Conservation (phyloP, 1,284 basidiomycete species). For the Xerocomus cyaneibrunnescens region DNA sequence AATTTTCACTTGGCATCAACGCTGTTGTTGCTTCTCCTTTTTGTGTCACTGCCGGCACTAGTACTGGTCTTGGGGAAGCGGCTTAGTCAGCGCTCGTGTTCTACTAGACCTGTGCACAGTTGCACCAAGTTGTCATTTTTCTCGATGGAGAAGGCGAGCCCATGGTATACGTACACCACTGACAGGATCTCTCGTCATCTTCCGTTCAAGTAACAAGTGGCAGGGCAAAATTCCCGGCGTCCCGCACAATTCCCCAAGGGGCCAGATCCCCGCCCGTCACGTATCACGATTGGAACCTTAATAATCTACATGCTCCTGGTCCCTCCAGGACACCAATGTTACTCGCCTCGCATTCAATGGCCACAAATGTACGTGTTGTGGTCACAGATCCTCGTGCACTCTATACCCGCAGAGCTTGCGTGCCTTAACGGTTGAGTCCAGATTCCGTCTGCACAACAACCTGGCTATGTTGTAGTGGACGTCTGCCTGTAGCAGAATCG, state of each 20-base stretch:
- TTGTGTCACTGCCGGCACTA: too few species aligned
- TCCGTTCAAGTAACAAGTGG: not conserved
- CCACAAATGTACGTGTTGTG: not conserved
- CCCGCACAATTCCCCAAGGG: slow-evolving; percentile 8
- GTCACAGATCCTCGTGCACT: not conserved
- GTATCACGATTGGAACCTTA: too few species aligned
- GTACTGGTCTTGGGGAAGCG: too few species aligned
- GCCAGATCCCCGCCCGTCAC: not conserved
- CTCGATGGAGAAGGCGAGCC: not conserved
- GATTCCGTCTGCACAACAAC: not conserved
- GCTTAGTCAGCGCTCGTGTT: too few species aligned
- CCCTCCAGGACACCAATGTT: not conserved
- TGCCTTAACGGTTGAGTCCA: not conserved
- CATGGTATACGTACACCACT: not conserved
- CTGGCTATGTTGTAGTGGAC: not conserved
- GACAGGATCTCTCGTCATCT: not conserved
- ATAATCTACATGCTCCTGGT: slow-evolving; percentile 2
- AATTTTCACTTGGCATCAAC: too few species aligned
- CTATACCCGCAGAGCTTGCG: not conserved
- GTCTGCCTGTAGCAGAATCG: not conserved
- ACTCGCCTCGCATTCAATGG: too few species aligned
- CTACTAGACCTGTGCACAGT: too few species aligned
- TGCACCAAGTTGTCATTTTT: not conserved
- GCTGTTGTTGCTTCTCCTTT: too few species aligned
- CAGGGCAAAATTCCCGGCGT: not conserved